Evolutionary conservation across 495 filamentous ascomycete genomes (phyloP).

Genomic region (Hypoxylon subgilvum): DNA sequence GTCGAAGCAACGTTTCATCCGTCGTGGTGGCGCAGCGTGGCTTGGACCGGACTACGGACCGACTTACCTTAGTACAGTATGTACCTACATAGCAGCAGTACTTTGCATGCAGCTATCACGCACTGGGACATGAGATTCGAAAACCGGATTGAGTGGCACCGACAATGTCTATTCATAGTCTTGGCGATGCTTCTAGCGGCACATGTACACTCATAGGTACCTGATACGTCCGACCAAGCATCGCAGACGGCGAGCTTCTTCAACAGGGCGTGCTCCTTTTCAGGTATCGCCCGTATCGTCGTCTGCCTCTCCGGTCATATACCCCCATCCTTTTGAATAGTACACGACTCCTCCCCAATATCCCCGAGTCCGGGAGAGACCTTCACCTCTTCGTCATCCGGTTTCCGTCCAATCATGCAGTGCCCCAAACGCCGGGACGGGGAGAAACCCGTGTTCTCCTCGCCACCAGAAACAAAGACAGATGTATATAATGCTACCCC

Average conservation of each 20-base stretch:
- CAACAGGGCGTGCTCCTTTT: slow-evolving; percentile 5
- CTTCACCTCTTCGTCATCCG: slow-evolving; percentile 30
- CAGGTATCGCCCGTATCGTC: neutral
- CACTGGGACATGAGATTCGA: too few relatives aligned
- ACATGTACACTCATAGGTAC: slow-evolving; percentile 3
- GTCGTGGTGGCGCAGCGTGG: too few relatives aligned
- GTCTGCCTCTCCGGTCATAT: slow-evolving; percentile 9
- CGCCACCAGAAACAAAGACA: slow-evolving; percentile 10
- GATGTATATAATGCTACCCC: slow-evolving; percentile 41
- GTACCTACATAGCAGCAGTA: too few relatives aligned
- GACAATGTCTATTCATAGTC: slow-evolving; percentile 26
- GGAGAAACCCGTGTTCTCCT: slow-evolving; percentile 29
- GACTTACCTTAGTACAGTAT: too few relatives aligned
- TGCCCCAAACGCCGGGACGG: slow-evolving; percentile 40
- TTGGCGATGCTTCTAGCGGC: slow-evolving; percentile 18
- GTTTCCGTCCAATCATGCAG: slow-evolving; percentile 38
- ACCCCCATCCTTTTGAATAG: slow-evolving; percentile 16
- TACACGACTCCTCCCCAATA: slow-evolving; percentile 19
- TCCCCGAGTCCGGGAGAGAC: slow-evolving; percentile 12
- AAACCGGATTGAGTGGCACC: too few relatives aligned
- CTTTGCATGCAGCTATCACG: too few relatives aligned
- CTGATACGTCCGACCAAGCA: neutral
- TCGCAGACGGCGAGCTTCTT: neutral
- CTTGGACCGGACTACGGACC: too few relatives aligned
- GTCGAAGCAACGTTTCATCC: too few relatives aligned